These are phyloP conservation scores for Streptanthus diversifolius DNA, from an alignment of 345 rosid genomes.

Conservation along the genomic window DNA sequence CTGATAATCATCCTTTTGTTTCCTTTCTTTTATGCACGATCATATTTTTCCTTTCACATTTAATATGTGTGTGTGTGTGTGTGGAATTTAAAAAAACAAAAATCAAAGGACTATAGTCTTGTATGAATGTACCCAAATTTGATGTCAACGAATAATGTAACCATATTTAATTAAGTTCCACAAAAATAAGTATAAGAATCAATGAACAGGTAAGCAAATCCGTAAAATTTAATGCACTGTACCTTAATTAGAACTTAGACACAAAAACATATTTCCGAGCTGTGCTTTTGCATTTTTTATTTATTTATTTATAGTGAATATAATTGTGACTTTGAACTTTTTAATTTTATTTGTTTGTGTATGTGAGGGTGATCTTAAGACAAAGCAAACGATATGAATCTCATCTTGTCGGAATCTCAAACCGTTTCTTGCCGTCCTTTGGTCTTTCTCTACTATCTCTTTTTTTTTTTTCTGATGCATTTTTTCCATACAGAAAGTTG, in stretches of 20 bases:
- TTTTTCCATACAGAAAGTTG: no score
- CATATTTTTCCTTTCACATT: no score
- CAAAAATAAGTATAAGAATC: background rate
- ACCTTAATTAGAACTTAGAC: slow-evolving; percentile 6
- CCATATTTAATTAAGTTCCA: background rate
- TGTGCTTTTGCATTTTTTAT: background rate
- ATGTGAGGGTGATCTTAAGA: slow-evolving; percentile 26
- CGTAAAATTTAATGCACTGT: slow-evolving; percentile 24
- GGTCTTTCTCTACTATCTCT: background rate
- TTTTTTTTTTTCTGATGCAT: no score
- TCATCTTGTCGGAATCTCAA: slow-evolving; percentile 36
- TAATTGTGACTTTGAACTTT: background rate
- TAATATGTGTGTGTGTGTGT: no score
- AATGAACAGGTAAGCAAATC: slow-evolving; percentile 27
- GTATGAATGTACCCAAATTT: background rate
- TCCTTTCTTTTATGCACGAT: no score
- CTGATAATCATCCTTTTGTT: no score
- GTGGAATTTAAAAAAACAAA: no score
- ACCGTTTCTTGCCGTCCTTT: slow-evolving; percentile 26
- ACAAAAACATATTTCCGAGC: slow-evolving; percentile 27
- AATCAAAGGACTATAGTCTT: background rate
- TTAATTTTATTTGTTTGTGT: slow-evolving; percentile 10
- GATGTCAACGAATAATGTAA: background rate
- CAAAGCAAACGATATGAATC: slow-evolving; percentile 29
- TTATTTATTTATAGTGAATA: background rate